Percentiles rank a stretch among this genome's conserved stretches.
Conservation (phyloP, 2,329 filamentous ascomycete genomes). For the Pseudocercospora eumusae region DNA sequence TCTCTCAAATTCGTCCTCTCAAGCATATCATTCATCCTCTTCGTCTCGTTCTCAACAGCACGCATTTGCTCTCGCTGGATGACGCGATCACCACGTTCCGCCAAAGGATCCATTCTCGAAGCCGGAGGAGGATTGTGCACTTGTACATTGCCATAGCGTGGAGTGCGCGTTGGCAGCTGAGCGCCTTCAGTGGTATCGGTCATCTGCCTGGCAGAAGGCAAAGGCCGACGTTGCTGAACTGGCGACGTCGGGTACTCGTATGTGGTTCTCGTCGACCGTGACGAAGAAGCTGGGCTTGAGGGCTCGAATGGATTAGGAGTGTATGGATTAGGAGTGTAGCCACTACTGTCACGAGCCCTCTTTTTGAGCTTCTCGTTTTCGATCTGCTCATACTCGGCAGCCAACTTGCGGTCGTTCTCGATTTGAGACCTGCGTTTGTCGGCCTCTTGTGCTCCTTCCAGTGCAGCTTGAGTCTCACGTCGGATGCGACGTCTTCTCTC, state of each 20-base stretch:
- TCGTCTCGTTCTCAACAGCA: constrained; percentile 3
- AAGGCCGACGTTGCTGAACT: not conserved
- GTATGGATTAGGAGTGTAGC: constrained; percentile 3
- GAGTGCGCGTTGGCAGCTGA: constrained; percentile 8
- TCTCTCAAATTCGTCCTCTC: not conserved
- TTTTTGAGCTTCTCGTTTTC: constrained; percentile 13
- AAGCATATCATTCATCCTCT: constrained; percentile 1
- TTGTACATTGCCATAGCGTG: constrained; percentile 17
- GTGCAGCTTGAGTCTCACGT: constrained; percentile 11
- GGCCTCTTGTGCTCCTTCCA: constrained; percentile 3
- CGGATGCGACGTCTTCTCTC: constrained; percentile 11
- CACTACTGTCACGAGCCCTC: constrained; percentile 12
- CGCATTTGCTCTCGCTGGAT: constrained; percentile 15
- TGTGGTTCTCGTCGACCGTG: not conserved
- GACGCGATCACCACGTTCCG: constrained; percentile 18
- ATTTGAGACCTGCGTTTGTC: constrained; percentile 3
- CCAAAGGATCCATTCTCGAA: constrained; percentile 9
- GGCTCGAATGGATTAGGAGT: no score
- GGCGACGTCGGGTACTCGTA: constrained; percentile 14
- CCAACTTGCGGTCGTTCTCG: constrained; percentile 8
- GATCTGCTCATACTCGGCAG: constrained; percentile 3
- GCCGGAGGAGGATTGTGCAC: constrained; percentile 10
- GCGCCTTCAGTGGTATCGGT: constrained; percentile 12
- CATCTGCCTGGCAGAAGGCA: constrained; percentile 16
- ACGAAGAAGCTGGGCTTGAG: constrained; percentile 12